A percentile compares a stretch with the other conserved stretches of the same genome.
Evolutionary conservation across 2,329 filamentous ascomycete genomes (phyloP).

Genomic region (Fusarium azukiicola): DNA sequence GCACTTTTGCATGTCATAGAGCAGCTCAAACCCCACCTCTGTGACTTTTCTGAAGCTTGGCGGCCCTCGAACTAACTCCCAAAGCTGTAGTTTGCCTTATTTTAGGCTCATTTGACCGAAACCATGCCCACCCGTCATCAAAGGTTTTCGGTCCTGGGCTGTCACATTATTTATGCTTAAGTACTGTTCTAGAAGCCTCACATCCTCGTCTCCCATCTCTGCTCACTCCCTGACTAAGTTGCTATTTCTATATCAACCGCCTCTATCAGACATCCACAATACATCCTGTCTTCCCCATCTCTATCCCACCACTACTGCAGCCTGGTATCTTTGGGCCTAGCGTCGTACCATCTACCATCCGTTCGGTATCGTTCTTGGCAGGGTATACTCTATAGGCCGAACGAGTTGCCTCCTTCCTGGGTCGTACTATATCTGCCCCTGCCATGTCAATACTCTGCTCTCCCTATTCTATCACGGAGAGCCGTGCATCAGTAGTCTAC

Average conservation of each 20-base stretch:
- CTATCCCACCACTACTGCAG: not conserved
- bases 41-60: not conserved
- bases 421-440: not conserved
- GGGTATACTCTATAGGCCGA: not conserved
- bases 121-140: not conserved
- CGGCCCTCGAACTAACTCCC: not conserved
- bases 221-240: not conserved
- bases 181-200: not conserved
- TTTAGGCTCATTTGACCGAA: constrained; percentile 8
- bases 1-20: constrained; percentile 5
- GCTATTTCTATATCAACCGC: not conserved
- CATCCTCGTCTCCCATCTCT: not conserved
- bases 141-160: constrained; percentile 1
- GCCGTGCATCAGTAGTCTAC: constrained; percentile 1
- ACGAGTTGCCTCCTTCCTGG: not conserved
- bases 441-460: constrained; percentile 2
- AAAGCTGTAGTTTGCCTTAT: not conserved
- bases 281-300: not conserved
- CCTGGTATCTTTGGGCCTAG: not conserved
- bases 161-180: constrained; percentile 18
- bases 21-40: not conserved
- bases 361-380: not conserved
- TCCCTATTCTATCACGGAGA: not conserved
- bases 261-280: not conserved
- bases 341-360: not conserved